Evolutionary conservation across 2,329 filamentous ascomycete species (phyloP).

Genomic region (Trichoderma atroviride): DNA sequence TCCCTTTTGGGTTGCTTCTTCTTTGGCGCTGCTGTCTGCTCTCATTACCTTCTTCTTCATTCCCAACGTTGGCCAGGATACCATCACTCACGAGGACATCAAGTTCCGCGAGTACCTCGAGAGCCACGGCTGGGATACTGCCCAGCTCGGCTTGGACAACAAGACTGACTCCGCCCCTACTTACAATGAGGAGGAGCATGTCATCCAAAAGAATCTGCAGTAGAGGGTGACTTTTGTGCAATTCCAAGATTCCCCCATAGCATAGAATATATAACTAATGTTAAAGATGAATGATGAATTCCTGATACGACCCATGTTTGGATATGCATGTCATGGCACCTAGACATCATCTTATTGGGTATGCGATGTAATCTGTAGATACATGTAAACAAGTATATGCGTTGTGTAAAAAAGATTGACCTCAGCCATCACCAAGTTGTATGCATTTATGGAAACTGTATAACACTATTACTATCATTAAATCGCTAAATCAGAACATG

Average conservation of each 20-base stretch:
- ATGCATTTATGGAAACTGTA: not conserved
- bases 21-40: conserved; percentile 76
- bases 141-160: conserved; percentile 51
- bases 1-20: conserved; percentile 84
- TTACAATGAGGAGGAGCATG: conserved; percentile 22
- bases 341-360: too few relatives aligned
- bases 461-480: not conserved
- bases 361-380: not conserved
- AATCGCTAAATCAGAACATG: not conserved
- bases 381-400: not conserved
- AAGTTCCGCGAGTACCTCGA: conserved; percentile 75
- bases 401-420: not conserved
- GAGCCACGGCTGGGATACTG: conserved; percentile 74
- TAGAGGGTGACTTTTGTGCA: not conserved
- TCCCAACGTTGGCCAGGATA: conserved; percentile 82
- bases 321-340: not conserved
- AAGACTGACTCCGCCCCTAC: conserved; percentile 19
- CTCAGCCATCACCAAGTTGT: not conserved
- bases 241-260: not conserved
- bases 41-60: conserved; percentile 61
- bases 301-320: not conserved
- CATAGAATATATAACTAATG: not conserved
- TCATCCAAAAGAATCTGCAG: conserved; percentile 10
- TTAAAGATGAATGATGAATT: not conserved
- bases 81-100: conserved; percentile 75